A percentile compares a stretch with the other conserved stretches of the same genome.
Conservation (phyloP, 768 basidiomycete species). For the Cubamyces lactineus region DNA sequence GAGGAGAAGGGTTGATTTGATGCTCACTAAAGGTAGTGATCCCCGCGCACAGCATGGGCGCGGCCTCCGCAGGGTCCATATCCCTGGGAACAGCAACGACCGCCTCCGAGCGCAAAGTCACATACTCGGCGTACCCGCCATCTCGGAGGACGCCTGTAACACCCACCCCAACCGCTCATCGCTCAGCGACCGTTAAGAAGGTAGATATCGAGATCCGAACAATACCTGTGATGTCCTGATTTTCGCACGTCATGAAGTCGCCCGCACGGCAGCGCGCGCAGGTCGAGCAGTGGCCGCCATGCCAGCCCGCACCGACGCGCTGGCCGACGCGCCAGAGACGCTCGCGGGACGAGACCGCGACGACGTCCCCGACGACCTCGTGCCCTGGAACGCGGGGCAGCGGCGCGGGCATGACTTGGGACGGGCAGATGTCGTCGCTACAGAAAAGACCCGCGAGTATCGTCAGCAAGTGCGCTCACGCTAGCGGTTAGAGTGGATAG, state of each 20-base stretch:
- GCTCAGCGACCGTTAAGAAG: no score
- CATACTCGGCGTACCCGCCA: slow-evolving; percentile 37
- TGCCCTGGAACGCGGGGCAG: slow-evolving; percentile 35
- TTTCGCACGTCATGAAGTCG: slow-evolving; percentile 32
- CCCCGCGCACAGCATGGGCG: slow-evolving; percentile 40
- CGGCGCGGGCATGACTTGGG: slow-evolving; percentile 17
- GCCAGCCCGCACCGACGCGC: slow-evolving; percentile 37
- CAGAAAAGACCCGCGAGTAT: background rate
- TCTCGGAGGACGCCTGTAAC: slow-evolving; percentile 33
- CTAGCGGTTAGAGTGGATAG: no score
- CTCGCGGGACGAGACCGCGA: slow-evolving; percentile 27
- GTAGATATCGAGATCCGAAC: no score
- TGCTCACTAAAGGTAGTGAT: slow-evolving; percentile 55
- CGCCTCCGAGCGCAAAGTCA: slow-evolving; percentile 32
- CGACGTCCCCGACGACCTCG: slow-evolving; percentile 34
- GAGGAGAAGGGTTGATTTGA: slow-evolving; percentile 63
- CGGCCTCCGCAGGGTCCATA: slow-evolving; percentile 34
- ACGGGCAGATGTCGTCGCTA: slow-evolving; percentile 28
- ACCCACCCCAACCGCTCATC: no score
- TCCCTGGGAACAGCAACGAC: slow-evolving; percentile 31
- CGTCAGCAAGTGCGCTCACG: background rate
- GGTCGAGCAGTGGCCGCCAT: slow-evolving; percentile 32
- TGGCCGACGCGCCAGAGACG: slow-evolving; percentile 30
- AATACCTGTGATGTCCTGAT: slow-evolving; percentile 30
- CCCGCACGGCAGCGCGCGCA: slow-evolving; percentile 34